Evolutionary conservation across 2,329 filamentous ascomycete genomes (phyloP), one percentile per base, ranked within the genome.

Genomic region (Cladosporium austrohemisphaericum): DNA sequence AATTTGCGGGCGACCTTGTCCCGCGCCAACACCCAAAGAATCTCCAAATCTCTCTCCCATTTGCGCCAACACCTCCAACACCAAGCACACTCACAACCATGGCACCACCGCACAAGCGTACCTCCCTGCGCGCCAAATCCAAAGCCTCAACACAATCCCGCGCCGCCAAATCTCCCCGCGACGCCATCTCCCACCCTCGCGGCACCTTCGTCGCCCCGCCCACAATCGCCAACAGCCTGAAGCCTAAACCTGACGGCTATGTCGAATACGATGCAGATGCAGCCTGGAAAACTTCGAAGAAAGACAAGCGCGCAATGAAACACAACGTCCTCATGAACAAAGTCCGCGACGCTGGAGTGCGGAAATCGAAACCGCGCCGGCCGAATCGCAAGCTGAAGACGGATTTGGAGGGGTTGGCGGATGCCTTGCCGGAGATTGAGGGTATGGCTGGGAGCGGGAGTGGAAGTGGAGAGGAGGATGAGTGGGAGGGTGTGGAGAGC

Each of bases 241-340:
- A 41, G 6, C 46, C 40, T 14, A 50, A 50, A 36, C 25, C 60
- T 71, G 65, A 78, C 76, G 45, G 63, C 44, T 47, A 47, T 25
- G 44, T 47, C 11, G 44, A 47, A 18, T 47, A 71, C 41, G 70
- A 76, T 58, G 75, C 78, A 57, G 64, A 71, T 40, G 68, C 73
- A 37, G 77, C 66, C 52, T 91, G 92, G 68, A 73, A 82, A 53
- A 78, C 82, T 48, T 83, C 78, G 55, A 97, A 96, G 70, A 84
- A 80, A 64, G 88, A 94, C 73, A 95, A 92, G 73, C 86, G 85
- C 19, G 73, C 77, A 26, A 88, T 94, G 60, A 91, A 90, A 65
- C 88, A 88, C 74, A 85, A 86, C 0, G 72, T 83, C 11, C 89
- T 97, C 56, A 75, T 95, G 10, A 52, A 57, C 8, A 59, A 59